These are phyloP conservation scores for Ramaria sp. DNA, from an alignment of 768 basidiomycete genomes.

Conservation along the genomic window DNA sequence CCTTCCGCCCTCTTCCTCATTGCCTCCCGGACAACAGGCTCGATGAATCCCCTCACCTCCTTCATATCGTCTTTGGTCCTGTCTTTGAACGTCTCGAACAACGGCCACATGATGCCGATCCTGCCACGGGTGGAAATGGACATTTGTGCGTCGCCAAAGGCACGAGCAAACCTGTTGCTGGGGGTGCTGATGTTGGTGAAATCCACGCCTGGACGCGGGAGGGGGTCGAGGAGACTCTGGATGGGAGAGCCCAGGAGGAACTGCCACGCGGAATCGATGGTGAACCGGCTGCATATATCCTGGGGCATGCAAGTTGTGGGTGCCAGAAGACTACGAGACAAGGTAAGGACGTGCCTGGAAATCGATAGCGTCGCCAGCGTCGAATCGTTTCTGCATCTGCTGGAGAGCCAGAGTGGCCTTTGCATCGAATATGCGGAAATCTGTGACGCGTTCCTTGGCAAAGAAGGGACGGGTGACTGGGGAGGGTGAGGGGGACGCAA, in stretches of 20 bases:
- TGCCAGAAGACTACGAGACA: too few species aligned
- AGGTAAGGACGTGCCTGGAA: conserved; percentile 33
- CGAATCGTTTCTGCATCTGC: conserved; percentile 30
- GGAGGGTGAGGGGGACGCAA: background rate
- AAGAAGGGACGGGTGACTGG: conserved; percentile 60
- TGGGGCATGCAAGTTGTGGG: conserved; percentile 14
- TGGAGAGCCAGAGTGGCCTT: conserved; percentile 39
- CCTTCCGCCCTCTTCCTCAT: conserved; percentile 27
- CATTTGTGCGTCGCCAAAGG: conserved; percentile 40
- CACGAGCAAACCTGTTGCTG: conserved; percentile 33
- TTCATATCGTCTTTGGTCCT: conserved; percentile 32
- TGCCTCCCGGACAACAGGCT: conserved; percentile 40
- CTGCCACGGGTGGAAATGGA: conserved; percentile 28
- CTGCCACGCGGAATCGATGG: conserved; percentile 46
- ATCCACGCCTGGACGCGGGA: conserved; percentile 22
- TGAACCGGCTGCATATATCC: conserved; percentile 46
- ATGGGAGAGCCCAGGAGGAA: conserved; percentile 44
- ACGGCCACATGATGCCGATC: conserved; percentile 37
- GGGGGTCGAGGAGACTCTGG: conserved; percentile 32
- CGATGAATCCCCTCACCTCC: conserved; percentile 38
- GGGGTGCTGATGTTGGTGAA: conserved; percentile 1
- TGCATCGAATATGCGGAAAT: conserved; percentile 51
- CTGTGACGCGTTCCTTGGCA: conserved; percentile 43
- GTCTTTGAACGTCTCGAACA: conserved; percentile 42
- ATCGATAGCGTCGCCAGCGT: conserved; percentile 39